These are phyloP conservation scores for Stephania yunnanensis DNA, from an alignment of 164 flowering plant genomes.

Conservation along the genomic window DNA sequence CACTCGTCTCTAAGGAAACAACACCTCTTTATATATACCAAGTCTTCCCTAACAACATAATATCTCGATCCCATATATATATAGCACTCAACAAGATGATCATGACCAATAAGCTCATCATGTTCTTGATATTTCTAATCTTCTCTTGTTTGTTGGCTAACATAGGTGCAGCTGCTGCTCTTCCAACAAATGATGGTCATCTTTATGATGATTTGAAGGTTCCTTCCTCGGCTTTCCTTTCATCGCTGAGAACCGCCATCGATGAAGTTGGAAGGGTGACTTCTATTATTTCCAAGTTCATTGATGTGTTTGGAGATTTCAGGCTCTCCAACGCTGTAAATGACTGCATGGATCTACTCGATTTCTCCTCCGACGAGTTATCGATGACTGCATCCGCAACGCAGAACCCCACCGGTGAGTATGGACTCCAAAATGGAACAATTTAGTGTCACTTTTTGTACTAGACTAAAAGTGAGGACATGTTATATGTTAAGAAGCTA, in stretches of 20 bases:
- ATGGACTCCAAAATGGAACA: neutral
- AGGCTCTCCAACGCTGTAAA: conserved; percentile 54
- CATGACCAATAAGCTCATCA: neutral
- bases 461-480: neutral
- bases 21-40: neutral
- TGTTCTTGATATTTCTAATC: conserved; percentile 1
- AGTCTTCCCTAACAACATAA: too few species aligned
- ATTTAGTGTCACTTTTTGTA: neutral
- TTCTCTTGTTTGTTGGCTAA: conserved; percentile 1
- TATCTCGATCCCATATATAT: neutral
- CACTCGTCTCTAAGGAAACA: neutral
- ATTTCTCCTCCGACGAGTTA: conserved; percentile 58
- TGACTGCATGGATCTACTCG: conserved; percentile 86
- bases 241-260: conserved; percentile 34
- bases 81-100: neutral
- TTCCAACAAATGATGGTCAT: neutral
- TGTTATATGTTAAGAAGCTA: neutral
- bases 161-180: neutral
- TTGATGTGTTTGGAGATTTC: conserved; percentile 28
- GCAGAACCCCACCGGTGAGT: conserved; percentile 17
- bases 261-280: conserved; percentile 28
- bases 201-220: conserved; percentile 33
- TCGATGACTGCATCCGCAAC: conserved; percentile 45
- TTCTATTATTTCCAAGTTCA: conserved; percentile 39
- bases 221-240: conserved; percentile 32